A percentile compares a stretch with the other conserved stretches of the same genome.
phyloP scores from a whole-genome alignment of 2,329 filamentous ascomycete genomes.

The Malbranchea zuffiana region DNA sequence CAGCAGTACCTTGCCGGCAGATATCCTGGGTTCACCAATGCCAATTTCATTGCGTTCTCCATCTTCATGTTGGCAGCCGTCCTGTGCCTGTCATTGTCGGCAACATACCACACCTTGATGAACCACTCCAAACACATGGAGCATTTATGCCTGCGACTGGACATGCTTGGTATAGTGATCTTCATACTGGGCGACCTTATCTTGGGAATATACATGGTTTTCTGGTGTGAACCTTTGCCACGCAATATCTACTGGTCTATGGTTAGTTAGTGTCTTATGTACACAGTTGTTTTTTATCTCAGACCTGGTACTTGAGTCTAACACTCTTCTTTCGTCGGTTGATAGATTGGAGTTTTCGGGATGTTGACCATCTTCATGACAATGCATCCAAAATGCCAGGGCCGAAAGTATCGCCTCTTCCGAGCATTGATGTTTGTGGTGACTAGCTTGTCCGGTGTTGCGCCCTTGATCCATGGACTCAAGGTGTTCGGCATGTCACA shows the following conservation, averaged over 20 bases:
- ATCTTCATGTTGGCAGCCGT: constrained; percentile 15
- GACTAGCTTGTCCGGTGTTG: constrained; percentile 15
- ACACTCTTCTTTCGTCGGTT: too few species aligned
- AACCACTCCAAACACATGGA: constrained; percentile 13
- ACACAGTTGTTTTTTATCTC: too few species aligned
- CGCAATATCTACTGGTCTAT: constrained; percentile 13
- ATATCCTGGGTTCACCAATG: constrained; percentile 14
- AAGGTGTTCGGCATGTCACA: constrained; percentile 20
- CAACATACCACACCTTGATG: constrained; percentile 12
- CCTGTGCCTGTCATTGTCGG: constrained; percentile 13
- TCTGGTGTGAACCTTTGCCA: constrained; percentile 11
- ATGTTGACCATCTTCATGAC: too few species aligned
- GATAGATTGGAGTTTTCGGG: too few species aligned
- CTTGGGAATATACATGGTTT: constrained; percentile 12
- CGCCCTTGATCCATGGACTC: constrained; percentile 20
- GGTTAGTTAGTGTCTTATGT: too few species aligned
- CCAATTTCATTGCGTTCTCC: constrained; percentile 14
- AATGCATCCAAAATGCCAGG: too few species aligned
- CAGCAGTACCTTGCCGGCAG: constrained; percentile 10
- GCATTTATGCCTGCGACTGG: constrained; percentile 14
- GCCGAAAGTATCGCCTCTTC: too few species aligned
- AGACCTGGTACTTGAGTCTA: constrained; percentile 14
- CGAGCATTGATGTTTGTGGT: constrained; percentile 18
- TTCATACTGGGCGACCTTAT: constrained; percentile 11
- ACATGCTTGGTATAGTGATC: constrained; percentile 14